Evolutionary conservation across 1,139 yeast species (phyloP), one percentile per base, ranked within the genome.

Genomic region (Hansenula sp.): DNA sequence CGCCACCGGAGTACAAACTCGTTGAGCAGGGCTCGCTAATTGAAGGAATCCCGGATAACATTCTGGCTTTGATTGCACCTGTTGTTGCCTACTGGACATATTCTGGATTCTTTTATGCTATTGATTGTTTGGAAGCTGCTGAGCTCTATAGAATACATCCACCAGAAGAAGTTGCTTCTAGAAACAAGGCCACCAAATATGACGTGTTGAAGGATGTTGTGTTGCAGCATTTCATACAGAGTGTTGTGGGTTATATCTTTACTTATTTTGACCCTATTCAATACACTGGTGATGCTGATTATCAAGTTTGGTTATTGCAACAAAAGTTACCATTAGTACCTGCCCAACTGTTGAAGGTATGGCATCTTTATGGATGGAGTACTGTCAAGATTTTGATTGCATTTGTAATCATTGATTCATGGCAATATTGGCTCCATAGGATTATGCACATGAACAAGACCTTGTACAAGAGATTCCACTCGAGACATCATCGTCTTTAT

Each of bases 391-490:
- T 90, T 33, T 41, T 68, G 12, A 42, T 74, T 34, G 96, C 96
- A 3, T 83, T 89, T 58, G 62, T 79, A 42, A 71, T 93, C 50
- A 77, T 93, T 57, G 99, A 93, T 64, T 75, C 96, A 6, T 93
- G 99, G 99, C 99, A 93, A 67, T 90, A 87, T 66, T 80, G 82
- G 74, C 72, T 90, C 51, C 99, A 93, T 63, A 77, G 96, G 51
- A 62, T 76, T 52, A 91, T 93, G 98, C 99, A 93, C 62, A 62
- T 75, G 61, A 88, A 87, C 73, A 82, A 81, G 61, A 69, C 73
- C 47, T 69, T 91, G 42, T 93, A 93, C 74, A 76, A 77, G 50
- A 72, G 81, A 47, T 86, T 89, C 71, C 99, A 93, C 65, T 88
- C 98, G 4, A 84, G 96, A 54, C 99, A 93, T 66, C 99, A 93